Evolutionary conservation across 257 asterid genomes (phyloP).

Genomic region (Solanum neorickii): DNA sequence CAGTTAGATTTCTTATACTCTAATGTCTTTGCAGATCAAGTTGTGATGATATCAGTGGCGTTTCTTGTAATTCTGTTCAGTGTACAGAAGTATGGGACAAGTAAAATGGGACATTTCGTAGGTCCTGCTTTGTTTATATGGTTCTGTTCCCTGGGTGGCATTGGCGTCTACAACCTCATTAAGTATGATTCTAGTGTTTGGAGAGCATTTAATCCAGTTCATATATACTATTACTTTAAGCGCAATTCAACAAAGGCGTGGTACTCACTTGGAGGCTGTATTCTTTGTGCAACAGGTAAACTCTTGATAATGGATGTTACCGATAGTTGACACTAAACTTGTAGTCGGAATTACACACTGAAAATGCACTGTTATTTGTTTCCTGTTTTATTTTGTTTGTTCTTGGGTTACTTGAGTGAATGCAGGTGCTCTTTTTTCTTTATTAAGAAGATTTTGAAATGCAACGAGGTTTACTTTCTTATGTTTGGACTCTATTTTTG

Average conservation of each 20-base stretch:
- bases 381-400: not conserved
- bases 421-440: not conserved
- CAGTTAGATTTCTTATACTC: not conserved
- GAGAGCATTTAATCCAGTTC: conserved; percentile 78
- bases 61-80: conserved; percentile 81
- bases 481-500: not conserved
- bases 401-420: not conserved
- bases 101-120: conserved; percentile 86
- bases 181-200: conserved; percentile 72
- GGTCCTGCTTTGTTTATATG: conserved; percentile 96
- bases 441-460: not conserved
- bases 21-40: conserved; percentile 60
- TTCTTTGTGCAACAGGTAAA: conserved; percentile 91
- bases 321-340: not conserved
- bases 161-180: conserved; percentile 87
- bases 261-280: conserved; percentile 94
- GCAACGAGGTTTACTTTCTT: not conserved
- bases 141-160: conserved; percentile 91
- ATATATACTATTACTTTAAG: conserved; percentile 72
- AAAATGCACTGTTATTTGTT: not conserved
- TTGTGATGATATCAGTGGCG: conserved; percentile 78
- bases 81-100: conserved; percentile 90
- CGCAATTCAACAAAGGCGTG: conserved; percentile 80
- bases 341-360: not conserved
- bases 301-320: not conserved